Percentiles rank a stretch among this genome's conserved stretches.
These are phyloP conservation scores for Fusarium mangiferae DNA, from an alignment of 2,329 filamentous ascomycete species.

Conservation along the genomic window DNA sequence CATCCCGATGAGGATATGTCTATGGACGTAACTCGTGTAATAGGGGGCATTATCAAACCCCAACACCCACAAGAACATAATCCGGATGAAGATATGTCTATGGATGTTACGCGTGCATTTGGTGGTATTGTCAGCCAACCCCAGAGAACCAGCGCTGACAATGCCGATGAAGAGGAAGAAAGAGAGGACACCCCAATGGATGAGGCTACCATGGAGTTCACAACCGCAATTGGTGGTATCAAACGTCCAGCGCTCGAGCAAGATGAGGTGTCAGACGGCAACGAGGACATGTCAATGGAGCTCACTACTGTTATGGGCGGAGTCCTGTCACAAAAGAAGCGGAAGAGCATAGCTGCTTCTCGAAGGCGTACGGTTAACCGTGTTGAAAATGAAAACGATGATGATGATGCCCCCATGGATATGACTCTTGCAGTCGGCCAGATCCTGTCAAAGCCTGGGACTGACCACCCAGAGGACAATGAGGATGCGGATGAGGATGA, in stretches of 20 bases:
- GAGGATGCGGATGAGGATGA: conserved; percentile 49
- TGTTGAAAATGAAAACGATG: conserved; percentile 45
- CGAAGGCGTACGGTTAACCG: conserved; percentile 41
- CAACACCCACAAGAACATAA: conserved; percentile 54
- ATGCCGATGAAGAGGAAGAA: conserved; percentile 42
- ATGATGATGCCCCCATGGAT: conserved; percentile 57
- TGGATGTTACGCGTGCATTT: conserved; percentile 90
- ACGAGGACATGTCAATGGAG: conserved; percentile 84
- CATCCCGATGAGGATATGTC: conserved; percentile 76
- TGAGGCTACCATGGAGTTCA: conserved; percentile 79
- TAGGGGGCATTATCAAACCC: conserved; percentile 63
- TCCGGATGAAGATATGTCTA: conserved; percentile 79
- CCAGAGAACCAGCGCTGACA: not conserved
- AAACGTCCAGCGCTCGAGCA: conserved; percentile 49
- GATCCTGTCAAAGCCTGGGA: conserved; percentile 57
- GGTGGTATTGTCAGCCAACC: conserved; percentile 74
- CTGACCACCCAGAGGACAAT: conserved; percentile 46
- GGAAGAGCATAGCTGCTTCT: conserved; percentile 36
- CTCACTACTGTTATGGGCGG: conserved; percentile 74
- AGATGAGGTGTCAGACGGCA: conserved; percentile 53
- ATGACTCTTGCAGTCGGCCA: conserved; percentile 68
- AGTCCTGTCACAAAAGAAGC: conserved; percentile 54
- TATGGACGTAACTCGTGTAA: conserved; percentile 89
- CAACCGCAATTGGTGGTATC: conserved; percentile 80
- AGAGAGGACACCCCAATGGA: conserved; percentile 51